These are phyloP conservation scores for Candida chilensis DNA, from an alignment of 805 yeast species.

Conservation along the genomic window DNA sequence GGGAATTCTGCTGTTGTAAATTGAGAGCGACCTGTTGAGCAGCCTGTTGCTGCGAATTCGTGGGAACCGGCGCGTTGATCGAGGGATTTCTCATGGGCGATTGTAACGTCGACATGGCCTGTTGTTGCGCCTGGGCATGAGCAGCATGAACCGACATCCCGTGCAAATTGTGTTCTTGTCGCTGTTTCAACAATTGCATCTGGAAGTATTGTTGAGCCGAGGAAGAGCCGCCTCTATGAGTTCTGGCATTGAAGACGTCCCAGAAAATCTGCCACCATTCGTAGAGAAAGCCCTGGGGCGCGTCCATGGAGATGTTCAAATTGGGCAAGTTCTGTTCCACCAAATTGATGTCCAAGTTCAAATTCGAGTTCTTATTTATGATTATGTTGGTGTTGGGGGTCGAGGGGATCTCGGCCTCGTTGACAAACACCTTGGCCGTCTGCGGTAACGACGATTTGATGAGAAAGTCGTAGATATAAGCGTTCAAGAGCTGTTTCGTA, in stretches of 20 bases:
- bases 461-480: constrained; percentile 81
- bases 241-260: constrained; percentile 84
- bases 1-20: constrained; percentile 7
- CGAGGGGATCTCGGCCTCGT: constrained; percentile 65
- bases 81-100: too few species aligned
- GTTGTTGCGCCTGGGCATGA: constrained; percentile 13
- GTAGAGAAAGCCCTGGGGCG: constrained; percentile 78
- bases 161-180: constrained; percentile 45
- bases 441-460: constrained; percentile 62
- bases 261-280: constrained; percentile 98
- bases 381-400: constrained; percentile 7
- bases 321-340: constrained; percentile 23
- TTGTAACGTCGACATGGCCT: constrained; percentile 5
- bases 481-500: constrained; percentile 58
- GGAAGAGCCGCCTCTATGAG: constrained; percentile 52
- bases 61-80: too few species aligned
- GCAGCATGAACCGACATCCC: constrained; percentile 21
- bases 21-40: constrained; percentile 3
- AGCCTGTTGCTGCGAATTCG: constrained; percentile 2
- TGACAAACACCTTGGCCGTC: constrained; percentile 66
- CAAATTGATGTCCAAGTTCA: constrained; percentile 1
- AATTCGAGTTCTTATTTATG: background rate
- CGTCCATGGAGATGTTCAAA: constrained; percentile 55
- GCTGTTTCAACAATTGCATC: constrained; percentile 47
- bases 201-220: constrained; percentile 68